These are phyloP conservation scores for Fagus sylvatica DNA, from an alignment of 306 rosid genomes.

Conservation along the genomic window DNA sequence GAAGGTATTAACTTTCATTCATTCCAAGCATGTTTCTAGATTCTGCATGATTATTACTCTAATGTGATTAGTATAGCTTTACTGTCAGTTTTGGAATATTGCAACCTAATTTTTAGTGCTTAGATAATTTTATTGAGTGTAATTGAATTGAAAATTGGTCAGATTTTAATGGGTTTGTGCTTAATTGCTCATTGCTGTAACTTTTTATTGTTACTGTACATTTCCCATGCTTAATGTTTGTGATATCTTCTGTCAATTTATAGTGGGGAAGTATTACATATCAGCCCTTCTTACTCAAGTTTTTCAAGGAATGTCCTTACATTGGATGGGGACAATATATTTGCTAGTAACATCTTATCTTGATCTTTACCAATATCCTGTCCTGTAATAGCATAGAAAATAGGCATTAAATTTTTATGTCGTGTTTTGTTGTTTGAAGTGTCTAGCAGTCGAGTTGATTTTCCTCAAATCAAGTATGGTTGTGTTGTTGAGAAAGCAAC, in stretches of 20 bases:
- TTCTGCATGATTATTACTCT: too few species aligned
- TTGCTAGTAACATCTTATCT: conserved; percentile 74
- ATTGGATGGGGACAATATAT: conserved; percentile 69
- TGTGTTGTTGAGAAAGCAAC: conserved; percentile 49
- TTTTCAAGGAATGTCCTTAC: conserved; percentile 78
- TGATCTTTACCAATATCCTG: conserved; percentile 16
- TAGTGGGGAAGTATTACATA: conserved; percentile 66
- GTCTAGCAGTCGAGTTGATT: conserved; percentile 80
- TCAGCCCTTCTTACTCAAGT: conserved; percentile 67
- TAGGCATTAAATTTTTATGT: background rate
- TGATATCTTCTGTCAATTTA: conserved; percentile 23
- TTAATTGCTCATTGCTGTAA: background rate
- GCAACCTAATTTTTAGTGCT: background rate
- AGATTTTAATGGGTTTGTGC: background rate
- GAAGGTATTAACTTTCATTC: too few species aligned
- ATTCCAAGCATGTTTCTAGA: too few species aligned
- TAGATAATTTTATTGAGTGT: background rate
- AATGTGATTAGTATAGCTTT: too few species aligned
- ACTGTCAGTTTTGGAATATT: background rate
- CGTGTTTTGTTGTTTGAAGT: conserved; percentile 49
- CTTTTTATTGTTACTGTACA: background rate
- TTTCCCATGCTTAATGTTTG: background rate
- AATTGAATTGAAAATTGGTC: background rate
- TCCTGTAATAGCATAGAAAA: conserved; percentile 1
- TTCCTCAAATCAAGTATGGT: conserved; percentile 86